Evolutionary conservation across 495 filamentous ascomycete genomes (phyloP), one percentile per base, ranked within the genome.

Genomic region (Talaromyces liani): DNA sequence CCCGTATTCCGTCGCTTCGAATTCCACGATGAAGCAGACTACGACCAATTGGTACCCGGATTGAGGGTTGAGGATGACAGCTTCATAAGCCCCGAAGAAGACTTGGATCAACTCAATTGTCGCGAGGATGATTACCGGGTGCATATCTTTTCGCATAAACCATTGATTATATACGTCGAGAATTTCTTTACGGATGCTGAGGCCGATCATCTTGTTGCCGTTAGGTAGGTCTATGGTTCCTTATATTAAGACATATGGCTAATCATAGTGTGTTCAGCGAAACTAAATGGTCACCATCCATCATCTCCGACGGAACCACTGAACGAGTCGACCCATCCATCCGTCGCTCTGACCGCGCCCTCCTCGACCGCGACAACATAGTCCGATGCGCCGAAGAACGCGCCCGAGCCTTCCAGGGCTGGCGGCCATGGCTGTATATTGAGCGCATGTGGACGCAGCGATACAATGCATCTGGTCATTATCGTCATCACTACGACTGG

Each of bases 381-480:
- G 85, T 90, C 4, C 82, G 84, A 34, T 91, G 89, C 74, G 84
- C 91, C 63, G 86, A 89, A 66, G 74, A 80, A 29, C 87, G 89
- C 41, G 89, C 89, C 8, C 79, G 85, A 9, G 58, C 77, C n/a
- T 88, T 92, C 72, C 88, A 91, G 65, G 89, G 89, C 71, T 88
- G 84, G 84, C 77, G 77, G 1, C 75, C 78, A 12, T 68, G 84
- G 58, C 76, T 86, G 0, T 83, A 81, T 65, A 84, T 88, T 72
- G 85, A 88, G 71, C 78, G 79, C 60, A 79, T 87, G 71, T 84
- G 82, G 79, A 79, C 79, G 0, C 86, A 88, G 66, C 79, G 80
- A 54, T 87, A 88, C 70, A 82, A 81, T 39, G 66, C 70, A 9
- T 81, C 77, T 10, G 85, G 84, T 29, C 82, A 87, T 67, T 87